phyloP scores from a whole-genome alignment of 2,329 filamentous ascomycete species.

The Beauveria pseudobassiana region DNA sequence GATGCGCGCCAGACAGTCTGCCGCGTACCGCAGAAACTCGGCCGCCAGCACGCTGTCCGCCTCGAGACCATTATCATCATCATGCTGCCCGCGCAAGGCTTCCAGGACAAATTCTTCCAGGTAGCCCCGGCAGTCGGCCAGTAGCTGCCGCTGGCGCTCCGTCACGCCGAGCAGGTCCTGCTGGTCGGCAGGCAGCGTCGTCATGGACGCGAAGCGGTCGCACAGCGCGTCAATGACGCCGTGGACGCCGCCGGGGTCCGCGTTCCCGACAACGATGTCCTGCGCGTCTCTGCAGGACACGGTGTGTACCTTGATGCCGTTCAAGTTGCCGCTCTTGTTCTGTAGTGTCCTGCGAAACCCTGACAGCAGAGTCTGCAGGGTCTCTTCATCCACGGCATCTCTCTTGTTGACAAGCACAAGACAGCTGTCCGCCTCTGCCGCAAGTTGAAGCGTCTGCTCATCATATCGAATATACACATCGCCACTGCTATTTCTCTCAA shows the following conservation, averaged over 20 bases:
- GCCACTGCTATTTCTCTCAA: constrained; percentile 45
- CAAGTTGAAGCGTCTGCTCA: constrained; percentile 46
- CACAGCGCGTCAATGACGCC: constrained; percentile 60
- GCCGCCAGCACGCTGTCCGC: constrained; percentile 85
- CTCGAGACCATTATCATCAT: constrained; percentile 33
- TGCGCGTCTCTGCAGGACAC: constrained; percentile 67
- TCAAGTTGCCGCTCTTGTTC: constrained; percentile 18
- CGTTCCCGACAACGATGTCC: constrained; percentile 14
- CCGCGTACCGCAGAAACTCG: constrained; percentile 77
- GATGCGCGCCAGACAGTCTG: constrained; percentile 73
- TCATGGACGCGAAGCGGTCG: constrained; percentile 63
- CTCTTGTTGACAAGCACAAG: constrained; percentile 58
- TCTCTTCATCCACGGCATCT: constrained; percentile 36
- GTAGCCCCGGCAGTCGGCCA: constrained; percentile 63
- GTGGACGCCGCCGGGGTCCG: constrained; percentile 60
- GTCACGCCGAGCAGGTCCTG: constrained; percentile 85
- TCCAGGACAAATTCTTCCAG: constrained; percentile 66
- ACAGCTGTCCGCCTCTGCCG: constrained; percentile 37
- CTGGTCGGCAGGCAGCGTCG: constrained; percentile 60
- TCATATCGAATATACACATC: constrained; percentile 42
- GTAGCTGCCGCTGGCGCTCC: constrained; percentile 76
- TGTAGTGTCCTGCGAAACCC: constrained; percentile 27
- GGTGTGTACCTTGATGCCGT: constrained; percentile 30
- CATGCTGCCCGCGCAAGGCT: constrained; percentile 28
- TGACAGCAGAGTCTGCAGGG: constrained; percentile 31